These are phyloP conservation scores for Neoboletus subvelutipes DNA, from an alignment of 768 basidiomycete species.

Conservation along the genomic window DNA sequence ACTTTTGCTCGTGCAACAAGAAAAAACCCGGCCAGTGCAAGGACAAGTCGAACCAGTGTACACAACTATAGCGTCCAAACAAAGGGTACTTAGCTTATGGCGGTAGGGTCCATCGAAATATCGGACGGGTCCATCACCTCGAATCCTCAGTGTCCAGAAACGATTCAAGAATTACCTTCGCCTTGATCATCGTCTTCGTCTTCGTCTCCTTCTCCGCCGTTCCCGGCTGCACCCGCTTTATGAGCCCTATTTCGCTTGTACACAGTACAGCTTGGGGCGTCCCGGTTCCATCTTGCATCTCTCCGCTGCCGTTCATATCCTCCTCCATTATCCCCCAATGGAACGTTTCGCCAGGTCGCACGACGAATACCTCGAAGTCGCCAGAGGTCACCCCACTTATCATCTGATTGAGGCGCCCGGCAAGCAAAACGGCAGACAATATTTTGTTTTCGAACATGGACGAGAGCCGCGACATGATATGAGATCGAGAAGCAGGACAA, in stretches of 20 bases:
- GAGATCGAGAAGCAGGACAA: background rate
- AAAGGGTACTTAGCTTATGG: too few relatives aligned
- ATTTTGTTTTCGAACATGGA: background rate
- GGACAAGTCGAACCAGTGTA: background rate
- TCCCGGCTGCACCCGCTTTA: background rate
- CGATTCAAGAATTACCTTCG: conserved; percentile 4
- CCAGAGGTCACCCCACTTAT: conserved; percentile 5
- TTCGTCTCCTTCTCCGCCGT: too few relatives aligned
- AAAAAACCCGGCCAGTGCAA: background rate
- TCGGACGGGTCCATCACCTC: background rate
- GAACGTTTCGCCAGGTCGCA: conserved; percentile 1
- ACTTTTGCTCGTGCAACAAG: background rate
- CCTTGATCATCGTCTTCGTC: background rate
- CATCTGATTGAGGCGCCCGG: conserved; percentile 3
- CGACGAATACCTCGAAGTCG: conserved; percentile 7
- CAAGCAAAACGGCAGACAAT: background rate
- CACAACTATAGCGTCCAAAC: background rate
- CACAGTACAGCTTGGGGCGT: background rate
- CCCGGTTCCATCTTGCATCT: background rate
- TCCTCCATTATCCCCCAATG: background rate
- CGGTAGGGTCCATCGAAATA: too few relatives aligned
- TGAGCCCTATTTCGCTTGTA: background rate
- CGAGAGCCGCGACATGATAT: background rate
- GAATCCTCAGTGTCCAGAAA: background rate
- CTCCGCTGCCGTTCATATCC: background rate